Conservation (phyloP, 129 eudicot genomes). For the Flaveria sonorensis region DNA sequence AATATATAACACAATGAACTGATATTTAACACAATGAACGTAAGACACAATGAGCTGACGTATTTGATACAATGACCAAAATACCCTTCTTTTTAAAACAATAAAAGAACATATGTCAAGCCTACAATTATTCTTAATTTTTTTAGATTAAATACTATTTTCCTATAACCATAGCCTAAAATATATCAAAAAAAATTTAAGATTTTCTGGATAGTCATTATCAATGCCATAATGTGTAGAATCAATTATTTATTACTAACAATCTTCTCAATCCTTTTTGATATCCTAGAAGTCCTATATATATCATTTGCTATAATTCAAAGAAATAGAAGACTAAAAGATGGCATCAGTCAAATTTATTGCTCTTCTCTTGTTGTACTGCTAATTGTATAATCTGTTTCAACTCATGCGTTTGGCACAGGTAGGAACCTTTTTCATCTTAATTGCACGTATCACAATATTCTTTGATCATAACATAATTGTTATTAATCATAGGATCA, state of each 20-base stretch:
- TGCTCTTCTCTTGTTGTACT: not conserved
- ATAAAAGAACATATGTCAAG: no score
- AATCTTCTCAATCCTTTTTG: not conserved
- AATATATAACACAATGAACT: no score
- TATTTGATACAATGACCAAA: no score
- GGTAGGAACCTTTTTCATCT: not conserved
- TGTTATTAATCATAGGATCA: not conserved
- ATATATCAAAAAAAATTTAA: no score
- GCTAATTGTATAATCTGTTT: not conserved
- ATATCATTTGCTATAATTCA: not conserved
- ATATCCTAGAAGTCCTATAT: not conserved
- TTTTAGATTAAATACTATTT: no score
- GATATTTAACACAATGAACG: no score
- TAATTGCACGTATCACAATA: no score
- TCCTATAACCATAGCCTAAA: no score
- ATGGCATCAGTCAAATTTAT: not conserved
- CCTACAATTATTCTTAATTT: no score
- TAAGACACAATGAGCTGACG: no score
- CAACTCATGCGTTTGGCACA: not conserved
- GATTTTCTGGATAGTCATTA: no score
- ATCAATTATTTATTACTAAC: not conserved
- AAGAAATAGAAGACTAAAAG: not conserved
- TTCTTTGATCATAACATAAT: not conserved
- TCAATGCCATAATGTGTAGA: not conserved
- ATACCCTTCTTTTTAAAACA: no score